Base-by-base conservation (phyloP, 495 filamentous ascomycete genomes). In the Bacidia rubella region DNA sequence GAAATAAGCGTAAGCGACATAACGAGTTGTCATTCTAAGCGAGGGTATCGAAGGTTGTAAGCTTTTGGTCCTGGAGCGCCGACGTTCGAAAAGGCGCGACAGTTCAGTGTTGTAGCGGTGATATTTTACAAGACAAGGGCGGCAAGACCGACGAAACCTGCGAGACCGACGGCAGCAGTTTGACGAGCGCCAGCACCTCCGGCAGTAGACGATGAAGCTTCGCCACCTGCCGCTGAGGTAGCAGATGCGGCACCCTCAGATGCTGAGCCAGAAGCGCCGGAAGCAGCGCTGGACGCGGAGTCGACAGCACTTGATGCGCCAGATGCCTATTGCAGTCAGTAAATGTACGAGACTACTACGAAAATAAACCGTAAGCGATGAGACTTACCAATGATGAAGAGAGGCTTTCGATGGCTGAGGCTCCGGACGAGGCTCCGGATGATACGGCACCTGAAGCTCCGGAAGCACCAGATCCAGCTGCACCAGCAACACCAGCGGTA, bases 131-230 rank as follows among this genome's bases (percentile, higher is more conserved):
- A 44, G 15, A 44, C 55, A 26, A 46, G 41, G 32, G 60, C 60
- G 27, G 55, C 57, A 11, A 62, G 15, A 49, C 60, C 60, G 11
- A 50, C 58, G 39, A 60, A 21, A 32, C 60, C 60, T n/a, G 47
- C 35, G 39, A 56, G 17, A 26, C 41, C 60, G 11, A 52, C 55
- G 9, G 39, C 53, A 5, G 57, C 58, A 24, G 54, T 43, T 11
- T 52, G 52, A 32, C 57, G 42, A 2, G 56, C 53, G n/a, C 50
- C 51, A 40, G 42, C 43, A 21, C 43, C 46, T 0, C 32, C 52
- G 25, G 55, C 53, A 17, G 39, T 57, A 26, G 52, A 44, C 47
- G 41, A 44, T 5, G 54, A 40, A 26, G 11, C 45, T 35, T 20
- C 45, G 10, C 47, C 47, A 47, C 44, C 44, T 7, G 29, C 29